These are phyloP conservation scores for Ganoderma boninense DNA, from an alignment of 1,284 basidiomycete genomes.

Conservation along the genomic window DNA sequence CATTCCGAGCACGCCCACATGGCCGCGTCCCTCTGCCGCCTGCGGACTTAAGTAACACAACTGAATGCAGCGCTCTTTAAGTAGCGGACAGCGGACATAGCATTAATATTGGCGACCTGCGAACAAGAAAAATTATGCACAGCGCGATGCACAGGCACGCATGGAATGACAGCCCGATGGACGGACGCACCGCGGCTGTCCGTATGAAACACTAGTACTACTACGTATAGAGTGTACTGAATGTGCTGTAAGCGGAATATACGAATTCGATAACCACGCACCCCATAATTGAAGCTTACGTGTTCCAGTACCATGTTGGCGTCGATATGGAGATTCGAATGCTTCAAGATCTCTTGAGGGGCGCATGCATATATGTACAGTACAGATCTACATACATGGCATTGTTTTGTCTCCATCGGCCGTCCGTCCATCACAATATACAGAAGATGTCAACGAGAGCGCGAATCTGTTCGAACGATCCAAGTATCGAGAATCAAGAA, in stretches of 20 bases:
- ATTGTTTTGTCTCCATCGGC: background rate
- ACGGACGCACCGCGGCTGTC: background rate
- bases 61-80: conserved; percentile 1
- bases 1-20: background rate
- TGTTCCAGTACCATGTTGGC: background rate
- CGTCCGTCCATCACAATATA: background rate
- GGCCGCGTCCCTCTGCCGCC: background rate
- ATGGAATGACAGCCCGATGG: background rate
- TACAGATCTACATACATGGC: background rate
- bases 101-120: conserved; percentile 6
- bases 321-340: background rate
- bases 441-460: background rate
- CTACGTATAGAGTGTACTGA: too few relatives aligned
- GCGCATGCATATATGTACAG: background rate
- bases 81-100: background rate
- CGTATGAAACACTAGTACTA: background rate
- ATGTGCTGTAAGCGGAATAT: background rate
- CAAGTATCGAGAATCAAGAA: background rate
- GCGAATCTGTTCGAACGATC: background rate
- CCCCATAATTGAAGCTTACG: background rate
- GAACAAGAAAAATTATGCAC: background rate
- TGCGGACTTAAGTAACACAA: background rate
- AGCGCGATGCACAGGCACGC: background rate
- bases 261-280: background rate
- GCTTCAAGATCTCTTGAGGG: background rate